Evolutionary conservation across 2,329 filamentous ascomycete genomes (phyloP).

Genomic region (Elsinoe ampelina): DNA sequence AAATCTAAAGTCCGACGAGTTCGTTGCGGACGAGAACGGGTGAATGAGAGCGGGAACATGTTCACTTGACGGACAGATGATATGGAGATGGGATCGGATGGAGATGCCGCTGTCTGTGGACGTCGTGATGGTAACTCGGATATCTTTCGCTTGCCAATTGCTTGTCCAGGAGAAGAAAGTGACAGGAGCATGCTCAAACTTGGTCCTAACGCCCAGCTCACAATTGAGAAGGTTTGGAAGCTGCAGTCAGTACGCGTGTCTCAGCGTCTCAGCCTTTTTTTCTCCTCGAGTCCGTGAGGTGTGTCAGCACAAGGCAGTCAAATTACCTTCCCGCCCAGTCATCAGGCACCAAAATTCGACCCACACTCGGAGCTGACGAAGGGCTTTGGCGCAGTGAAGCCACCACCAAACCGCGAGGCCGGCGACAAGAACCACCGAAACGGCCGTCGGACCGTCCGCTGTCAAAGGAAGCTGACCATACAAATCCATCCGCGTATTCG

Average conservation of each 20-base stretch:
- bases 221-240: too few relatives aligned
- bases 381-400: not conserved
- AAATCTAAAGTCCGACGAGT: not conserved
- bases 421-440: not conserved
- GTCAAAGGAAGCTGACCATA: not conserved
- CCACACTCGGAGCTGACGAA: not conserved
- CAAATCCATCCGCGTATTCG: slow-evolving; percentile 1
- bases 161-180: not conserved
- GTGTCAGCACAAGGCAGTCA: not conserved
- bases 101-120: not conserved
- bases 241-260: not conserved
- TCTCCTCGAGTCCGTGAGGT: not conserved
- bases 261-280: slow-evolving; percentile 7
- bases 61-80: not conserved
- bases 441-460: not conserved
- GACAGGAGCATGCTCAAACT: too few relatives aligned
- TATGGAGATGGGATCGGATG: not conserved
- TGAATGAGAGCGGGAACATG: not conserved
- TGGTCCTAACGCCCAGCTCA: too few relatives aligned
- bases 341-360: slow-evolving; percentile 9
- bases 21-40: not conserved
- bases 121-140: not conserved
- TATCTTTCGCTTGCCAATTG: not conserved
- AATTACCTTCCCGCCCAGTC: not conserved
- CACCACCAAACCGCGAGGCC: not conserved